Base-by-base conservation (phyloP, 2,329 filamentous ascomycete genomes). In the Beauveria bassiana region DNA sequence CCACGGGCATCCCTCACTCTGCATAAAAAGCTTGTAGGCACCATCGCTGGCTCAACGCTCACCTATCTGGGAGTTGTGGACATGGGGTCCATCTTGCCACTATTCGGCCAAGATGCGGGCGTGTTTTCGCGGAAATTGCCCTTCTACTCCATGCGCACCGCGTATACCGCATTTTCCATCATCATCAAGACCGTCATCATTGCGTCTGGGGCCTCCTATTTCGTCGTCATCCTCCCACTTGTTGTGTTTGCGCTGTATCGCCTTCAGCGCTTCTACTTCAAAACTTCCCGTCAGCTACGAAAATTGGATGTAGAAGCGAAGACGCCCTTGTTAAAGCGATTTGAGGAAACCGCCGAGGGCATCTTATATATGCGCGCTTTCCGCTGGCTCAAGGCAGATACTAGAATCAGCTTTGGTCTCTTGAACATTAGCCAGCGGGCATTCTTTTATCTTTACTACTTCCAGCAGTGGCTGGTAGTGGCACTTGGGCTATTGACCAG, bases 381-480 rank as follows among this genome's bases (percentile, higher is more conserved):
- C 18, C 68, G 69, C 18, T 72, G 70, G 70, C 52, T 64, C 5
- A 31, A 46, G 0, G 46, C 65, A 2, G 71, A 68, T 26, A 64
- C 63, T 8, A 56, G 66, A 9, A 66, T 66, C 12, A 65, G 65
- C 26, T 47, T 45, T 28, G 58, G 47, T 31, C 64, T 64, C 46
- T 71, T 84, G 6, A 79, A 66, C 54, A 58, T 54, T 1, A 71
- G 70, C 0, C 71, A 73, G 38, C 62, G 66, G 22, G 70, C 70
- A 0, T 70, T 66, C 18, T 73, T 82, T 62, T 69, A 81, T 5
- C 71, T 81, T 7, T 78, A 73, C 59, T 75, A 75, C 28, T 76
- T 82, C 16, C 81, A 83, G 63, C 71, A 77, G 31, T 83, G 80
- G 79, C 70, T 82, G 1, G 76, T 71, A 0, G 66, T 83, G 1